phyloP scores from a whole-genome alignment of 2,329 filamentous ascomycete species.

The Mycosphaerella sp. region DNA sequence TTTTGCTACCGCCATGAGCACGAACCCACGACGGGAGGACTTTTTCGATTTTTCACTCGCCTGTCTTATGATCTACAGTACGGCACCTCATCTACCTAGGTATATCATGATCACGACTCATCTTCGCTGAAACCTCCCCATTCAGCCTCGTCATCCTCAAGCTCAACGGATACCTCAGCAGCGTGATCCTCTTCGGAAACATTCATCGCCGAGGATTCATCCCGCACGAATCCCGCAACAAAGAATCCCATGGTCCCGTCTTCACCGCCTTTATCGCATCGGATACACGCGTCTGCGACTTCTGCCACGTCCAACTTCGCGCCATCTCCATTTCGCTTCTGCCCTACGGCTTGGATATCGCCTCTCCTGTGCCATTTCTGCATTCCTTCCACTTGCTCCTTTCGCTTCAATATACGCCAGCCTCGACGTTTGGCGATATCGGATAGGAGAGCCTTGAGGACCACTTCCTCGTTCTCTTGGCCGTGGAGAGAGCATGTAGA shows the following conservation, averaged over 20 bases:
- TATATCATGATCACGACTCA: constrained; percentile 7
- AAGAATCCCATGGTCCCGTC: constrained; percentile 94
- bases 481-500: constrained; percentile 88
- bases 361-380: constrained; percentile 63
- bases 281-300: constrained; percentile 68
- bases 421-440: constrained; percentile 58
- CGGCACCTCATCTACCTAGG: too few relatives aligned
- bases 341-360: constrained; percentile 24
- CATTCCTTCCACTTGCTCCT: constrained; percentile 71
- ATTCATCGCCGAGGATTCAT: constrained; percentile 28
- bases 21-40: too few relatives aligned
- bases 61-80: neutral
- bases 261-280: constrained; percentile 73
- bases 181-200: neutral
- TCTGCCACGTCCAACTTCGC: constrained; percentile 13
- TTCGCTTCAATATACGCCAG: constrained; percentile 69
- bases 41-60: too few relatives aligned
- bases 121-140: constrained; percentile 41
- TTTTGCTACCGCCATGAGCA: too few relatives aligned
- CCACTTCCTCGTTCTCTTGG: constrained; percentile 83
- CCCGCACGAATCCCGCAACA: constrained; percentile 74
- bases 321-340: constrained; percentile 30
- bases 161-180: neutral
- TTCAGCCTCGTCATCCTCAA: constrained; percentile 33
- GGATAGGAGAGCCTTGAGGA: constrained; percentile 63